Evolutionary conservation across 2,329 filamentous ascomycete genomes (phyloP).

Genomic region (Diaporthe sp.): DNA sequence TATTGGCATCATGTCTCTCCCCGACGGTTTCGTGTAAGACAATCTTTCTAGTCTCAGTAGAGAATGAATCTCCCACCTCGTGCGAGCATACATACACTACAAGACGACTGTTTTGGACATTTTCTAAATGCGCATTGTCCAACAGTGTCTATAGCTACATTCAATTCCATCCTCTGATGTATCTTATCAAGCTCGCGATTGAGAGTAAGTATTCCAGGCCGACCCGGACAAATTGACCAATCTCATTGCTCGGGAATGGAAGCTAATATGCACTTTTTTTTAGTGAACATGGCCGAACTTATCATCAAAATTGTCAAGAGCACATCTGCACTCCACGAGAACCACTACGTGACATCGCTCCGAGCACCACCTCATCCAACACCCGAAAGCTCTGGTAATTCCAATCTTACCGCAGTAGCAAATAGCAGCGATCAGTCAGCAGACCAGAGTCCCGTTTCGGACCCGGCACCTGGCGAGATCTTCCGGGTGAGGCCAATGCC

Average conservation of each 20-base stretch:
- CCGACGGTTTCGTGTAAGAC: conserved; percentile 54
- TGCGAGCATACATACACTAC: neutral
- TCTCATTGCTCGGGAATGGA: neutral
- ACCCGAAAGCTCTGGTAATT: neutral
- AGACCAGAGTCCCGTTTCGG: neutral
- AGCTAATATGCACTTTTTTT: neutral
- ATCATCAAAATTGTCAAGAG: conserved; percentile 51
- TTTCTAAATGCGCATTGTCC: neutral
- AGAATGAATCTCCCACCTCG: neutral
- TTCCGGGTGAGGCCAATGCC: conserved; percentile 13
- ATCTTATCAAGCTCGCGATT: conserved; percentile 60
- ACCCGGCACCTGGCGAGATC: neutral
- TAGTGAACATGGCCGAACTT: conserved; percentile 60
- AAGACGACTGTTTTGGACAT: accelerated
- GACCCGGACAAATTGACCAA: neutral
- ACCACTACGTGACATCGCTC: neutral
- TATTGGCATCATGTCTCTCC: conserved; percentile 57
- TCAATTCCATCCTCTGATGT: conserved; percentile 58
- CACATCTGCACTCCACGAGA: neutral
- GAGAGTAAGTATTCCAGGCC: conserved; percentile 44
- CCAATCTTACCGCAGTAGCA: neutral
- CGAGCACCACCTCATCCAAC: neutral
- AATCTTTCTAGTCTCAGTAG: neutral
- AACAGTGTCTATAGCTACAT: conserved; percentile 47
- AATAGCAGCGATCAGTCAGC: neutral